Evolutionary conservation across 305 asterid genomes (phyloP), one percentile per base, ranked within the genome.

Genomic region (Salvia sclarea): DNA sequence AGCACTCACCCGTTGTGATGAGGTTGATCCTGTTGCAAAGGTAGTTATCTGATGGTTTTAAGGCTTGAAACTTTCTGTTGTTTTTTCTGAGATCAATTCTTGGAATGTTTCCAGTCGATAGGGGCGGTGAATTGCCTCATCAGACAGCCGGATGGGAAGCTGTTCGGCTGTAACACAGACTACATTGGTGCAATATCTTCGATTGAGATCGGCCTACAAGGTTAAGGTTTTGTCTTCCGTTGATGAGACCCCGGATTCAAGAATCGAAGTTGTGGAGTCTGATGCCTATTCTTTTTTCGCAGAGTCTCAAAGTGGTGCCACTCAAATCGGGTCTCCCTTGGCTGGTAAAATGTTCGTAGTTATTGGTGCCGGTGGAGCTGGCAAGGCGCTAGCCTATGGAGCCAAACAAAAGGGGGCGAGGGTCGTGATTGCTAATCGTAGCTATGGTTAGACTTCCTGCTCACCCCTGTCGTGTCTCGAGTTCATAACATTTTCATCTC

Each of bases 281-380:
- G 78, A 60, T 54, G 25, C 61, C 17, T 67, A 48, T 54, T 25
- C 18, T 17, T 56, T 70, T 60, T 69, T 40, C 68, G 31, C 78
- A 90, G 97, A 78, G 66, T 74, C 74, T 7, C 78, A 71, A 2
- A 61, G 61, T 61, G 73, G 64, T 47, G 54, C 76, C 44, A 38
- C 44, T 67, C 81, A 80, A 33, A 64, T 28, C 6, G 68, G 35
- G 60, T 91, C 97, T 3, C 97, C 95, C 48, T 80, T 91, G 80
- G 87, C 88, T 47, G 89, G 96, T 57, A 94, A 87, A 79, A 58
- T 91, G 66, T 91, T 94, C 68, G 83, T 94, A 30, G 93, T 94
- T 70, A 85, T 91, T 69, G 97, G 97, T 40, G 99, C 99, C 60
- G 99, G 99, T 22, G 99, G 99, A 41, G 99, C 99, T 12, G 97